Percentiles rank a stretch among this genome's conserved stretches.
Conservation (phyloP, 2,329 filamentous ascomycete species). For the Pseudogymnoascus sp. region DNA sequence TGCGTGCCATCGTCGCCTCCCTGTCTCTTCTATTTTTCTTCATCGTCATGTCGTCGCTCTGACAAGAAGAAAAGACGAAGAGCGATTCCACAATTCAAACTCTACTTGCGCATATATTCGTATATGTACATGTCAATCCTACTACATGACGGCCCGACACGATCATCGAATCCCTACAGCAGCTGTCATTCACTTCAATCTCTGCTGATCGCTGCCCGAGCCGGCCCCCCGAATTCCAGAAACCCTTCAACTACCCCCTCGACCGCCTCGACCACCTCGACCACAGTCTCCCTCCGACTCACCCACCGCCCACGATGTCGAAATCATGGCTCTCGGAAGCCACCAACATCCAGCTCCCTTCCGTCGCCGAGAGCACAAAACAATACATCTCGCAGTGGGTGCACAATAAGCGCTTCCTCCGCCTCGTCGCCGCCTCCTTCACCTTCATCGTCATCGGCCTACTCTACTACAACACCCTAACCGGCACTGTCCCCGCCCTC, state of each 20-base stretch:
- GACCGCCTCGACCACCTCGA: not conserved
- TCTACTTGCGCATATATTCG: not conserved
- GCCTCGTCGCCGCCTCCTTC: not conserved
- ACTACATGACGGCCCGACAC: not conserved
- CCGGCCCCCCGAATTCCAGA: not conserved
- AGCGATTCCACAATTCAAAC: not conserved
- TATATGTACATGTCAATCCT: not conserved
- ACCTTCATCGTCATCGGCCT: slow-evolving; percentile 2
- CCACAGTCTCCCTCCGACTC: not conserved
- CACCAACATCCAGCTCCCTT: not conserved
- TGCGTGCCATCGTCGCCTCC: not conserved
- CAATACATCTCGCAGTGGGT: slow-evolving; percentile 1
- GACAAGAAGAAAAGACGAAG: too few relatives aligned
- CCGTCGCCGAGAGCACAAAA: not conserved
- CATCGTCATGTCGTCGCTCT: not conserved
- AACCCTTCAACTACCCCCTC: not conserved
- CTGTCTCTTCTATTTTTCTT: not conserved
- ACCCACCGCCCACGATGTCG: not conserved
- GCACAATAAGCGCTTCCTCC: not conserved
- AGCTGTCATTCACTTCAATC: not conserved
- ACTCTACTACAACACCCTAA: not conserved
- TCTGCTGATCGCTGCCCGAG: not conserved
- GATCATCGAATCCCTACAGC: not conserved
- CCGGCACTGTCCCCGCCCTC: not conserved
- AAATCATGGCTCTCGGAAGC: not conserved